These are phyloP conservation scores for Lantana camara DNA, from an alignment of 257 asterid genomes.

Conservation along the genomic window DNA sequence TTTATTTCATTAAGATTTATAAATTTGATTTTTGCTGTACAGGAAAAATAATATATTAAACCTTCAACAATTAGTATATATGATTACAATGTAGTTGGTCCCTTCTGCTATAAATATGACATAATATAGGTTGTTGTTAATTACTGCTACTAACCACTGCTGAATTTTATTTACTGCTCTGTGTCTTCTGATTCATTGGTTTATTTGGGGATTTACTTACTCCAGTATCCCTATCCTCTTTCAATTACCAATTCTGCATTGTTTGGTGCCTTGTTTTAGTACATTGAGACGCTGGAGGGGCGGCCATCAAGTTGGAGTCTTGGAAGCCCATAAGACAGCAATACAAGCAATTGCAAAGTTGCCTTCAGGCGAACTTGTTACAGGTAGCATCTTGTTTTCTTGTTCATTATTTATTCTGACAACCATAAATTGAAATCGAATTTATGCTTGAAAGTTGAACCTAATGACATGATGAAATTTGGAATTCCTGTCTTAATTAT, in stretches of 20 bases:
- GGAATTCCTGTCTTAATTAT: background rate
- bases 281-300: constrained; percentile 91
- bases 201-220: background rate
- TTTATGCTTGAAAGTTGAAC: background rate
- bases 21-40: too few species aligned
- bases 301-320: constrained; percentile 70
- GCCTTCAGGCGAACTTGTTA: constrained; percentile 91
- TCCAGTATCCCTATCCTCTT: too few species aligned
- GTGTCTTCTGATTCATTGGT: background rate
- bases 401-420: constrained; percentile 3
- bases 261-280: constrained; percentile 40
- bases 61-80: too few species aligned
- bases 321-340: constrained; percentile 90
- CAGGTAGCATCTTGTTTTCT: constrained; percentile 51
- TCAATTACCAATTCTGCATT: constrained; percentile 23
- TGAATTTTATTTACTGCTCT: constrained; percentile 9
- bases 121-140: background rate
- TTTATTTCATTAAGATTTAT: background rate
- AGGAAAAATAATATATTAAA: too few species aligned
- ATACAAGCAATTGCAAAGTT: constrained; percentile 79
- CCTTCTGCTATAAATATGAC: too few species aligned
- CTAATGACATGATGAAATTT: constrained; percentile 2
- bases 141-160: constrained; percentile 14
- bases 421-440: background rate
- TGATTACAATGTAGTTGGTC: too few species aligned